These are phyloP conservation scores for Myxozyma sirexii DNA, from an alignment of 805 yeast genomes.

Conservation along the genomic window DNA sequence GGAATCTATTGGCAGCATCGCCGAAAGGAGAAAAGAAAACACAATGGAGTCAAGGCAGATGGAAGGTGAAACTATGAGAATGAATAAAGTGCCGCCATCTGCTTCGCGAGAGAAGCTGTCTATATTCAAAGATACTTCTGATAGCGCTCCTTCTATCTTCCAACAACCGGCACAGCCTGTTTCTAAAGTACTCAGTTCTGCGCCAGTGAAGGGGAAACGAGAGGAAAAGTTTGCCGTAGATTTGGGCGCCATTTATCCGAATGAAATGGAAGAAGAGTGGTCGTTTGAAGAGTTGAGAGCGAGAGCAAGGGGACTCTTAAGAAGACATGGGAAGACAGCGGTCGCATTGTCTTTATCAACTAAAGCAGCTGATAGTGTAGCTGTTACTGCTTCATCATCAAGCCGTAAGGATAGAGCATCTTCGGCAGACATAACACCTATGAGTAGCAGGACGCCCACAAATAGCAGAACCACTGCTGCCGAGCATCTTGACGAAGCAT, in stretches of 20 bases:
- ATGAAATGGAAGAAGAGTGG: constrained; percentile 51
- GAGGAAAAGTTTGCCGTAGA: constrained; percentile 36
- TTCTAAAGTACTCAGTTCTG: constrained; percentile 15
- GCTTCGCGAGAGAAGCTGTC: constrained; percentile 26
- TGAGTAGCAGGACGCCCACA: constrained; percentile 2
- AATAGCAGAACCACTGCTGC: neutral
- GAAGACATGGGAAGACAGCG: constrained; percentile 1
- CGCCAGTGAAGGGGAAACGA: constrained; percentile 26
- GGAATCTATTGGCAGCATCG: constrained; percentile 55
- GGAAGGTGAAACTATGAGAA: constrained; percentile 56
- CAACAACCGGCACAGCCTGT: constrained; percentile 23
- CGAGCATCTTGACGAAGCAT: too few relatives aligned
- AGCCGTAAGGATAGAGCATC: neutral
- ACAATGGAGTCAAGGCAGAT: constrained; percentile 56
- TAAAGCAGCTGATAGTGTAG: neutral
- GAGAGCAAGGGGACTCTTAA: constrained; percentile 46
- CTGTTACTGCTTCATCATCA: neutral
- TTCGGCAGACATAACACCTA: neutral
- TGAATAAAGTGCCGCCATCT: constrained; percentile 27
- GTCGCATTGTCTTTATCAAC: neutral
- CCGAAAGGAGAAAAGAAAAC: constrained; percentile 66
- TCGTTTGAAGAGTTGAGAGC: constrained; percentile 70
- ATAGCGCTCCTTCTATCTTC: neutral
- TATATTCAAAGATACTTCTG: constrained; percentile 29
- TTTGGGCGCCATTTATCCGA: constrained; percentile 34